Evolutionary conservation across 306 rosid species (phyloP).

Genomic region (Lathyrus sativus): DNA sequence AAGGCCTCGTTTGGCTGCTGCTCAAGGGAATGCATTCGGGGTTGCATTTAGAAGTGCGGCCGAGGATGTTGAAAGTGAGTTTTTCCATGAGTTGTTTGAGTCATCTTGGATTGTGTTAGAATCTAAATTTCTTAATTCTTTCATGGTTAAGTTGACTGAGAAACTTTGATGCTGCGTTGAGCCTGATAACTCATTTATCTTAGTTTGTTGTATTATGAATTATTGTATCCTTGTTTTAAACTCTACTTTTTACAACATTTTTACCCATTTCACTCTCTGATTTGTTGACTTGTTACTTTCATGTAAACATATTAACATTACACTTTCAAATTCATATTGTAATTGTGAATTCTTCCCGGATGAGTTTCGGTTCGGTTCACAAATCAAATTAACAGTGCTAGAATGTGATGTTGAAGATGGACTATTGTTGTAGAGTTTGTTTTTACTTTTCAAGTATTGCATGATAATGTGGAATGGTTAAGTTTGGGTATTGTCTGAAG

Average conservation of each 20-base stretch:
- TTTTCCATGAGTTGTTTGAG: constrained; percentile 91
- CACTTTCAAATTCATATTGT: constrained; percentile 19
- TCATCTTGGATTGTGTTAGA: constrained; percentile 93
- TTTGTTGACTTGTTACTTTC: constrained; percentile 31
- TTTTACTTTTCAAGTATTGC: background rate
- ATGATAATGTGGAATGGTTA: background rate
- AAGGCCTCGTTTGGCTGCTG: constrained; percentile 89
- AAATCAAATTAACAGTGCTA: constrained; percentile 7
- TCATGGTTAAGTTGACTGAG: constrained; percentile 90
- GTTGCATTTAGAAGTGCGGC: constrained; percentile 80
- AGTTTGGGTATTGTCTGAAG: background rate
- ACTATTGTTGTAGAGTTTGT: background rate
- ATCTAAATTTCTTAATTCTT: constrained; percentile 67
- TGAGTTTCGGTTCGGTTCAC: background rate
- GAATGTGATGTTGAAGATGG: background rate
- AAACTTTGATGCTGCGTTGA: constrained; percentile 53
- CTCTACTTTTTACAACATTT: constrained; percentile 8
- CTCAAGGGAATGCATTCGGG: constrained; percentile 87
- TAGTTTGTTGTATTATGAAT: constrained; percentile 40
- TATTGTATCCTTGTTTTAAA: constrained; percentile 29
- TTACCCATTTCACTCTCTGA: background rate
- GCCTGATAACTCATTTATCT: constrained; percentile 32
- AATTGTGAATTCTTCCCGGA: constrained; percentile 22
- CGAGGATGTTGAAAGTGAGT: constrained; percentile 69
- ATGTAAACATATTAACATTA: constrained; percentile 32